Conservation (phyloP, 345 rosid genomes). For the Lumnitzera littorea region DNA sequence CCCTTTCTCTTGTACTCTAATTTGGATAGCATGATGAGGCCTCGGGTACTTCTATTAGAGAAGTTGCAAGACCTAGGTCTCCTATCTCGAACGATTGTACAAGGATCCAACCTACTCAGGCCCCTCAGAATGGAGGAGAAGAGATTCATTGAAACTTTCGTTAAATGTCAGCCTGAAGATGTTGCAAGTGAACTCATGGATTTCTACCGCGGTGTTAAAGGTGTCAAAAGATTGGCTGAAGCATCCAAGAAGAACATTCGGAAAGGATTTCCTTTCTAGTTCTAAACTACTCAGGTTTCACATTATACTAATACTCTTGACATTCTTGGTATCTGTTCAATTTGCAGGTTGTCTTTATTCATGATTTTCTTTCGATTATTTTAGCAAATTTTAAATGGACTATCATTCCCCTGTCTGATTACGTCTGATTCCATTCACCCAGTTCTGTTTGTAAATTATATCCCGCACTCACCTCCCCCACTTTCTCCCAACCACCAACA, state of each 20-base stretch:
- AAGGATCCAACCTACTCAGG: constrained; percentile 18
- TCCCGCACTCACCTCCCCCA: no score
- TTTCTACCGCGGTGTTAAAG: constrained; percentile 35
- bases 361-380: no score
- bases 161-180: constrained; percentile 47
- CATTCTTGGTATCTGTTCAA: no score
- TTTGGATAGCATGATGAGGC: constrained; percentile 53
- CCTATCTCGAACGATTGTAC: constrained; percentile 31
- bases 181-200: constrained; percentile 52
- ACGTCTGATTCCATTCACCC: no score
- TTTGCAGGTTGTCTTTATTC: no score
- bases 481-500: no score
- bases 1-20: constrained; percentile 51
- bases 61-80: constrained; percentile 61
- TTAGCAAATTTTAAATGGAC: no score
- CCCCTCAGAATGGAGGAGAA: constrained; percentile 65
- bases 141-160: constrained; percentile 48
- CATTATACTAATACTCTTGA: no score
- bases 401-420: no score
- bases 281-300: no score
- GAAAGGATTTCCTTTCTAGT: constrained; percentile 63
- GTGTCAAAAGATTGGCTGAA: constrained; percentile 54
- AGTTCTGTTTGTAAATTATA: no score
- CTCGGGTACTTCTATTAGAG: constrained; percentile 42
- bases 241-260: constrained; percentile 34